Base-by-base conservation (phyloP, 441 rosid species). In the Metrosideros polymorpha region DNA sequence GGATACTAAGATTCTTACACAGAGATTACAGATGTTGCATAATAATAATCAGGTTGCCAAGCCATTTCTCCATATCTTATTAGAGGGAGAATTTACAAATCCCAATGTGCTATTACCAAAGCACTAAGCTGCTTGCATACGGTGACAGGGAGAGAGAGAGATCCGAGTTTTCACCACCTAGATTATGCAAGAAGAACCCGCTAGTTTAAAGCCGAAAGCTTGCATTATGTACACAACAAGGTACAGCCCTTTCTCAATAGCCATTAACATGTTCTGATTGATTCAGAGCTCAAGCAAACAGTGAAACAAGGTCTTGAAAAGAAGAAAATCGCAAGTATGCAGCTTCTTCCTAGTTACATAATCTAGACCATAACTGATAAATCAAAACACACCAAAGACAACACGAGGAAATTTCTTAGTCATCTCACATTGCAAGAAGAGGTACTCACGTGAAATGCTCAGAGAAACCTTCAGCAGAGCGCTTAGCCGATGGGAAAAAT, bases 371-470 rank as follows among this genome's bases (percentile, higher is more conserved):
- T 71, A 39, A 39, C 22, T 71, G 47, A 39, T n/a, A 71, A 25
- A 71, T 66, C n/a, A 3, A 39, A 1, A 39, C 77, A 61, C 7
- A 29, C 6, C 49, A 84, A 12, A 35, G 51, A 56, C 6, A 29
- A 22, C 25, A 71, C 13, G 0, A 45, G 35, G 76, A 14, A 49
- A 29, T 47, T 45, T 82, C 61, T 22, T 43, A 39, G 49, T 39
- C 79, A 71, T 71, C 79, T 71, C 9, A 6, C 79, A 22, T 71
- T 39, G 39, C 79, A 51, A 22, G 84, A 82, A 56, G 27, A 86
- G 83, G 86, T 87, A 91, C 99, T 92, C 89, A 96, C 99, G 93
- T 94, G 94, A 98, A 98, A 93, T 98, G 99, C 91, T 96, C 99
- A 82, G 99, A 92, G 82, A 98, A 94, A 88, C 94, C 93, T 92